Evolutionary conservation across 2,329 filamentous ascomycete genomes (phyloP), one percentile per base, ranked within the genome.

Genomic region (Arthrobotrys musiformis): DNA sequence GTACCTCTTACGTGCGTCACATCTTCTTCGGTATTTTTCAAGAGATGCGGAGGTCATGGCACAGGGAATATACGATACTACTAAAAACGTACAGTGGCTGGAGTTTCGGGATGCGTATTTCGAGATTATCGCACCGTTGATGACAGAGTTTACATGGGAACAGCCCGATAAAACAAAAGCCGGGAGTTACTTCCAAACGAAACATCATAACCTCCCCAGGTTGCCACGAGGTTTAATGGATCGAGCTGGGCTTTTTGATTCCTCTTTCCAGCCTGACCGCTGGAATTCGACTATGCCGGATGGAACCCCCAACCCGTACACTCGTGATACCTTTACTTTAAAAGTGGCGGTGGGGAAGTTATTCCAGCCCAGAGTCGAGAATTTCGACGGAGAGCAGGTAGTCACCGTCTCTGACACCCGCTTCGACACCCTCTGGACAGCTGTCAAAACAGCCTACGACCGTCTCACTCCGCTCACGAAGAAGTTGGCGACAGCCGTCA

Each of bases 131-230:
- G 33, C 70, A 11, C 70, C 70, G 33, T 46, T 75, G 1, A 68
- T 75, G 70, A 62, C 54, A 15, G 54, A 62, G 44, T 68, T 75
- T 22, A 22, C 24, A 2, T 66, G 62, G 44, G 30, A 40, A n/a
- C 30, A 30, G 7, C 19, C 19, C 9, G 30, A 24, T 24, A 9
- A 17, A 9, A 26, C 13, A 17, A 58, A 37, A 17, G 8, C 33
- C 1, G 50, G 50, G 2, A 11, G 19, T 35, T 56, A 4, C 7
- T 33, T 1, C n/a, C 50, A 56, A 22, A 0, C 54, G n/a, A 22
- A 33, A 5, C 50, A 56, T 22, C 30, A 33, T 1, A 1, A 15
- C 17, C 28, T 37, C 26, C 30, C 7, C n/a, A 3, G 7, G 19
- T 28, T 15, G 44, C 44, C 54, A 11, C 5, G 30, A 17, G 64